A percentile compares a stretch with the other conserved stretches of the same genome.
phyloP scores from a whole-genome alignment of 768 basidiomycete species.

The Termitomyces titanicus region DNA sequence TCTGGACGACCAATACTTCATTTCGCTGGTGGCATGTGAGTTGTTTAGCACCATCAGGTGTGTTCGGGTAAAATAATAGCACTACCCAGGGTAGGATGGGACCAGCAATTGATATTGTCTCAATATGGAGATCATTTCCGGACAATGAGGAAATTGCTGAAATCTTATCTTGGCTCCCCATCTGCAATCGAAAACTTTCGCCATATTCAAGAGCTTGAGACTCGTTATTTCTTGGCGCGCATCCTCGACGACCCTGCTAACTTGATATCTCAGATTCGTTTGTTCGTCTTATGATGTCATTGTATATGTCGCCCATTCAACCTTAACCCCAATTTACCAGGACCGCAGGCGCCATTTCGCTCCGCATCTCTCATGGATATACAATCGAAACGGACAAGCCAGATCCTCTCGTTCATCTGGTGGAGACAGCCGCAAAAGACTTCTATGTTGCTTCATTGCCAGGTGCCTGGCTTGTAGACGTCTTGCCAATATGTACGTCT shows the following conservation, averaged over 20 bases:
- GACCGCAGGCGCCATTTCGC: constrained; percentile 36
- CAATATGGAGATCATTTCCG: constrained; percentile 35
- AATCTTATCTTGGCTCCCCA: constrained; percentile 37
- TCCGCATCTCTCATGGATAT: constrained; percentile 41
- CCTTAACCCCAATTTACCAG: constrained; percentile 14
- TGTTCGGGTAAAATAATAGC: background rate
- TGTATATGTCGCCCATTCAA: background rate
- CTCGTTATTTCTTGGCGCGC: constrained; percentile 39
- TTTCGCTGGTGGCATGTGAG: constrained; percentile 31
- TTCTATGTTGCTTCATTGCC: constrained; percentile 26
- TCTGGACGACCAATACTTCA: constrained; percentile 30
- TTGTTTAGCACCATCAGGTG: constrained; percentile 5
- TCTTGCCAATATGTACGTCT: constrained; percentile 30
- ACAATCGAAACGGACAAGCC: constrained; percentile 30
- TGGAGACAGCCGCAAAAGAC: constrained; percentile 35
- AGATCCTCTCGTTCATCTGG: constrained; percentile 37
- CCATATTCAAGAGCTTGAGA: constrained; percentile 35
- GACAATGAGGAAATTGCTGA: constrained; percentile 37
- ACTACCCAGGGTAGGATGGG: constrained; percentile 25
- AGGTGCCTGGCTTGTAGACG: constrained; percentile 33
- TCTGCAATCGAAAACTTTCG: constrained; percentile 30
- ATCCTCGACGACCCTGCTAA: constrained; percentile 33
- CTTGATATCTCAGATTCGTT: constrained; percentile 35
- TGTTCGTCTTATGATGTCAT: constrained; percentile 21
- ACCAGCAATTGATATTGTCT: constrained; percentile 22